Base-by-base conservation (phyloP, 1,284 basidiomycete genomes). In the Singerocomus rubriflavus region DNA sequence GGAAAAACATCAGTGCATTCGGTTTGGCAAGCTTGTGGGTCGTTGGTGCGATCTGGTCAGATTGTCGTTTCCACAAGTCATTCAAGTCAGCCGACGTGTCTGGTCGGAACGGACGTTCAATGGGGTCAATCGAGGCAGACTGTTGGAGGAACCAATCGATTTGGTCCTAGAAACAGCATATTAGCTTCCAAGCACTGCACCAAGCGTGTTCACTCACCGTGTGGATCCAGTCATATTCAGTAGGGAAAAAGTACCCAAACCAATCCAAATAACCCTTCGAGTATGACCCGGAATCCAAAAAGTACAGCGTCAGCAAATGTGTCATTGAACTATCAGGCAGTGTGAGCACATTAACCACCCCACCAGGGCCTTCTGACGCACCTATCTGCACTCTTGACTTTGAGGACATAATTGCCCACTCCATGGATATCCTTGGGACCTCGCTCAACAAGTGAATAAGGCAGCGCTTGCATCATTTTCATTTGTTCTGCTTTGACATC, bases 1-100 rank as follows among this genome's bases (percentile, higher is more conserved):
- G 93, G 82, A 95, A 96, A 73, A 94, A 96, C 86, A 93, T 90
- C 59, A 95, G 69, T 0, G 91, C 93, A 62, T 95, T 95, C 2
- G 93, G 93, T 68, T 93, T 95, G 5, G 88, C 90, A 1, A 94
- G 74, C 47, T 77, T 80, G 39, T 70, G 74, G 0, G 67, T 73
- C 26, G 70, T 68, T 1, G 85, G 80, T 2, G 79, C 72, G 33
- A 85, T 60, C 63, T 88, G 84, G 37, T 75, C 76, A 9, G 63
- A 63, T 49, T 75, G 80, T 40, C 78, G 74, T 40, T 62, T 66
- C 88, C 87, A 89, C 44, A 84, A 67, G 45, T 76, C 70, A 7
- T 80, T 84, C 1, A 91, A 62, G 60, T 93, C 91, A 43, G 80
- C 80, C 0, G 72, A 75, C 3, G 79, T 81, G 61, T 92, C 88